phyloP scores from a whole-genome alignment of 768 basidiomycete species.

The Psilocybe subaeruginosa region DNA sequence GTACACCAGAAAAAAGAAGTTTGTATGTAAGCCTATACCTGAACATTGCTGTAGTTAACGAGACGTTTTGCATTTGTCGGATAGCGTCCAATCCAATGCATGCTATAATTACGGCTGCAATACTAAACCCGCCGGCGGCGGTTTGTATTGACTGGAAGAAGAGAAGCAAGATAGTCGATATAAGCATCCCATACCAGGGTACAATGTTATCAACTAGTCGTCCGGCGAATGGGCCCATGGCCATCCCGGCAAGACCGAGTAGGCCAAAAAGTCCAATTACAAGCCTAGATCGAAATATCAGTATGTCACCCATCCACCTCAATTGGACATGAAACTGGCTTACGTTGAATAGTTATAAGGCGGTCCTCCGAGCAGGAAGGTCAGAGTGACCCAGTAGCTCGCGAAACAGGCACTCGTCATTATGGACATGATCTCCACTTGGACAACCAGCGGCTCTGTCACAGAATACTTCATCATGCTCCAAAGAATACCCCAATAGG shows the following conservation, averaged over 20 bases:
- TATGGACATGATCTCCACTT: conserved; percentile 62
- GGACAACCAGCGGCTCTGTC: conserved; percentile 79
- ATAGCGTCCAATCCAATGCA: conserved; percentile 65
- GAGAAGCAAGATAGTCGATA: conserved; percentile 46
- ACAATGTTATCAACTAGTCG: conserved; percentile 59
- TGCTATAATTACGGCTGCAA: conserved; percentile 62
- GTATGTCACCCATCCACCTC: background rate
- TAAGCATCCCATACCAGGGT: conserved; percentile 66
- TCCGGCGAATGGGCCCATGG: conserved; percentile 62
- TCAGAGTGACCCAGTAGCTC: conserved; percentile 73
- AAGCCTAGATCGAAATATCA: conserved; percentile 20
- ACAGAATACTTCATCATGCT: conserved; percentile 75
- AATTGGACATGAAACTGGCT: conserved; percentile 7
- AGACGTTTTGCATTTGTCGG: conserved; percentile 64
- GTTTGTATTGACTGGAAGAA: conserved; percentile 58
- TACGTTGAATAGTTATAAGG: conserved; percentile 80
- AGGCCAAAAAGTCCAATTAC: conserved; percentile 67
- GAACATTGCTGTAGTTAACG: conserved; percentile 54
- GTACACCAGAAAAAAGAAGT: background rate
- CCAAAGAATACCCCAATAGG: conserved; percentile 68
- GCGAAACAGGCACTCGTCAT: conserved; percentile 59
- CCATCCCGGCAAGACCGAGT: conserved; percentile 60
- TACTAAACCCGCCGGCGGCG: conserved; percentile 57
- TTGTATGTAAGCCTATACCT: conserved; percentile 28
- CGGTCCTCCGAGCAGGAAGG: conserved; percentile 75